Conservation (phyloP, 2,329 filamentous ascomycete species). For the Aspergillus flavus region DNA sequence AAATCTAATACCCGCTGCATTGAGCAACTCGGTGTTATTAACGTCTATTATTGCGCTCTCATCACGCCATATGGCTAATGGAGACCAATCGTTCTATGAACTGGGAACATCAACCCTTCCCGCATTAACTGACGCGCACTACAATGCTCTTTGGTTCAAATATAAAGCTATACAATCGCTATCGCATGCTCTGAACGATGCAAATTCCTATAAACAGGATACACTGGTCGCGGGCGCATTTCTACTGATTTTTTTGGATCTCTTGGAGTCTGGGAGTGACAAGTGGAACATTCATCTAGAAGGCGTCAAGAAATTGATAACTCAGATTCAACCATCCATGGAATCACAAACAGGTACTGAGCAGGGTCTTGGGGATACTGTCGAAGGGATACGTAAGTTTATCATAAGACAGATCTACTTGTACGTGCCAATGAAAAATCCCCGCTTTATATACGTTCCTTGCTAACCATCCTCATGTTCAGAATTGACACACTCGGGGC, state of each 20-base stretch:
- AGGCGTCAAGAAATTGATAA: conserved; percentile 3
- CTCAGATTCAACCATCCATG: not conserved
- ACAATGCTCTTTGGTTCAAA: conserved; percentile 28
- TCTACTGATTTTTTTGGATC: conserved; percentile 23
- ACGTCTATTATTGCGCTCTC: conserved; percentile 34
- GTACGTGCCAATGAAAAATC: not conserved
- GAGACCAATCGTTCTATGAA: conserved; percentile 25
- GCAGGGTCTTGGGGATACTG: not conserved
- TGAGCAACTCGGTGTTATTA: conserved; percentile 28
- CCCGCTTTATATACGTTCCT: no score
- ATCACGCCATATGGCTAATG: conserved; percentile 35
- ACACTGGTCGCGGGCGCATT: conserved; percentile 18
- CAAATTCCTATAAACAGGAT: conserved; percentile 9
- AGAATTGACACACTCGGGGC: not conserved
- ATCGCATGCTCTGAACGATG: conserved; percentile 8
- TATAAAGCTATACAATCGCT: conserved; percentile 21
- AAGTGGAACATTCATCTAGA: conserved; percentile 22
- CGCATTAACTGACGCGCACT: conserved; percentile 11
- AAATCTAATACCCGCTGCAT: conserved; percentile 31
- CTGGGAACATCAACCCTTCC: conserved; percentile 3
- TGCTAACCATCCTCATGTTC: not conserved
- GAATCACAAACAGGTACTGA: not conserved
- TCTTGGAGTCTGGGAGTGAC: conserved; percentile 22
- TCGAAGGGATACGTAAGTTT: not conserved
- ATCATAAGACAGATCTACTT: not conserved